Percentiles rank a stretch among this genome's conserved stretches.
Evolutionary conservation across 305 asterid species (phyloP).

Genomic region (Galium porrigens): DNA sequence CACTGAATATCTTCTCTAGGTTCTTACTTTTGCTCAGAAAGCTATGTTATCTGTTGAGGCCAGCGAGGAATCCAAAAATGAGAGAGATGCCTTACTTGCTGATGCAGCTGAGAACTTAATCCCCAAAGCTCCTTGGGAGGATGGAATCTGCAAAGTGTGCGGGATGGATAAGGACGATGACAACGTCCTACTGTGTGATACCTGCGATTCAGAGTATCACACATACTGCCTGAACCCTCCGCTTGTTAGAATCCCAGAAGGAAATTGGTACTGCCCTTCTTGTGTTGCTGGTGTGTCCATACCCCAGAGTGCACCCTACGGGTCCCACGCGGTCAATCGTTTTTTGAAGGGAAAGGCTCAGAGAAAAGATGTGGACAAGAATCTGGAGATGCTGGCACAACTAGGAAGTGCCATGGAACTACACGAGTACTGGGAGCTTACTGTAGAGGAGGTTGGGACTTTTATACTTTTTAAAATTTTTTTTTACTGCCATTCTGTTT

Average conservation of each 20-base stretch:
- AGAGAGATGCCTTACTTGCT: conserved; percentile 52
- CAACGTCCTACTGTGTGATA: conserved; percentile 76
- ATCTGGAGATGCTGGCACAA: conserved; percentile 46
- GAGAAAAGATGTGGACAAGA: conserved; percentile 33
- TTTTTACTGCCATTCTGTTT: conserved; percentile 1
- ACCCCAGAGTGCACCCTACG: conserved; percentile 26
- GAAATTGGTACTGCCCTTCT: conserved; percentile 93
- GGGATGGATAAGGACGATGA: conserved; percentile 92
- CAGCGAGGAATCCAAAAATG: conserved; percentile 39
- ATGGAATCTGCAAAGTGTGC: conserved; percentile 82
- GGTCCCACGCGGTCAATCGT: conserved; percentile 24
- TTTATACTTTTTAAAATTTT: neutral
- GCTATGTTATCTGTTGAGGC: conserved; percentile 35
- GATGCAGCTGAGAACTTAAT: conserved; percentile 39
- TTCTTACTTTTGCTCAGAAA: conserved; percentile 48
- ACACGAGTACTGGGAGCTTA: conserved; percentile 73
- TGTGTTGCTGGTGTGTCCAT: conserved; percentile 50
- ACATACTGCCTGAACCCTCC: conserved; percentile 93
- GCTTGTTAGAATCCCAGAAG: conserved; percentile 62
- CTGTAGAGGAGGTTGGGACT: conserved; percentile 58
- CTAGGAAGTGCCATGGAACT: conserved; percentile 51
- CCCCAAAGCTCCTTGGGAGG: conserved; percentile 99
- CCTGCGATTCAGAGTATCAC: conserved; percentile 86
- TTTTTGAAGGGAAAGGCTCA: conserved; percentile 28
- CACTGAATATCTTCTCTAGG: conserved; percentile 31